Evolutionary conservation across 2,329 filamentous ascomycete genomes (phyloP), one percentile per base, ranked within the genome.

Genomic region (Aurifilum marmelostoma): DNA sequence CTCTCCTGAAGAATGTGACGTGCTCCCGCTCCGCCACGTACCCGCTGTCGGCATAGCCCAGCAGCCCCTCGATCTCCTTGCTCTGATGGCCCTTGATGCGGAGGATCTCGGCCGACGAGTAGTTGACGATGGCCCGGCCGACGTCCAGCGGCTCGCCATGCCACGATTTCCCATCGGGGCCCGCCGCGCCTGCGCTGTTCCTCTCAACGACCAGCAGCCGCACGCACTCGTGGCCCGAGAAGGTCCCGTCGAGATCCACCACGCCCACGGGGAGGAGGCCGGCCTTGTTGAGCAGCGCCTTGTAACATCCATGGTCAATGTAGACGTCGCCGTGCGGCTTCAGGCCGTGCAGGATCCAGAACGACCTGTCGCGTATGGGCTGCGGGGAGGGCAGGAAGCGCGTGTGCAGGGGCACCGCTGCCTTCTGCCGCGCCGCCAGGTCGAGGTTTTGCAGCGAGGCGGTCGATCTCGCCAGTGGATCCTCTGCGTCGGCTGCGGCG

Each of bases 291-390:
- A 89, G 82, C 3, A 98, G 85, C 0, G 95, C 96, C 43, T 86
- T 84, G 80, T 94, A 90, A 3, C 95, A 95, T 56, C 96, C 96
- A n/a, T 88, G 83, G 82, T 99, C 96, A 74, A 99, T 97, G 81
- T 93, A 98, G 34, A 99, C 78, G 2, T 91, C 97, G 18, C 96
- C 96, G 75, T 97, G 94, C 0, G 96, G 93, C 32, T 91, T 90
- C 14, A 97, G 88, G 12, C 95, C 96, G 80, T 99, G 93, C 0
- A 98, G 86, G 63, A 99, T 90, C 96, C 96, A 99, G 85, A 99
- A 98, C 77, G 96, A 94, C 71, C 95, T 91, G 78, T 97, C 96
- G 68, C 93, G 90, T 70, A 98, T 96, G 0, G 95, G 94, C 34
- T 92, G 89, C 0, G 87, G 83, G 12, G 93, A 93, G 0, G 94